A percentile compares a stretch with the other conserved stretches of the same genome.
phyloP scores from a whole-genome alignment of 139 green algal genomes.

The Chlorella vulgaris region DNA sequence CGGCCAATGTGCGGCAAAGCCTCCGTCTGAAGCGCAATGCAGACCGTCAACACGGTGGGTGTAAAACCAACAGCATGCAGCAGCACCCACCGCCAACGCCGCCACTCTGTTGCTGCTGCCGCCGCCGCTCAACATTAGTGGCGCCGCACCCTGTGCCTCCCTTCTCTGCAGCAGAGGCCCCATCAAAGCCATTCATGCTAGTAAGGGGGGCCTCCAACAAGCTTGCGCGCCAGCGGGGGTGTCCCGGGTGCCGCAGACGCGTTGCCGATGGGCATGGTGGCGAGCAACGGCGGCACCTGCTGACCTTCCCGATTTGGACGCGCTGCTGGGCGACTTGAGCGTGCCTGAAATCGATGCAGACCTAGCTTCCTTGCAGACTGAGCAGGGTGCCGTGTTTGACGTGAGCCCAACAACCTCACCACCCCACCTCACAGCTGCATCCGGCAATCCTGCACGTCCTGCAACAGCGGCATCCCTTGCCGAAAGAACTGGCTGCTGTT shows the following conservation, averaged over 20 bases:
- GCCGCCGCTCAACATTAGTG: background rate
- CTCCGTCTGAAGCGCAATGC: too few species aligned
- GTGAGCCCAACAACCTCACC: background rate
- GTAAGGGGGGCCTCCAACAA: background rate
- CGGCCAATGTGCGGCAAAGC: too few species aligned
- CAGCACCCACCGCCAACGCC: background rate
- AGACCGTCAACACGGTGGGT: too few species aligned
- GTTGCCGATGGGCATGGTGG: background rate
- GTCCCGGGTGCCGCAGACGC: background rate
- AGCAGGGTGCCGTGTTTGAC: slow-evolving; percentile 38
- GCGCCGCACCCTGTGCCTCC: background rate
- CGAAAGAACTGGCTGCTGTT: too few species aligned
- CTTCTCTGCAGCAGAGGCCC: background rate
- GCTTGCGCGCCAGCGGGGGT: background rate
- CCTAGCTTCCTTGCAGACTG: slow-evolving; percentile 57
- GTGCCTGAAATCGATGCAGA: slow-evolving; percentile 75
- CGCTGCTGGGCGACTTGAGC: slow-evolving; percentile 47
- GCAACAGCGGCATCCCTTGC: background rate
- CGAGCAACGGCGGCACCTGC: background rate
- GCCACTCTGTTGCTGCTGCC: background rate
- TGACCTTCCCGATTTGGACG: background rate
- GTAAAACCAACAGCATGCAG: too few species aligned
- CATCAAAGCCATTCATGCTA: background rate
- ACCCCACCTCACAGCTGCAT: background rate
- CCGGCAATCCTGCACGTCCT: background rate